phyloP scores from a whole-genome alignment of 2,329 filamentous ascomycete genomes.

The Zarea fungicola region DNA sequence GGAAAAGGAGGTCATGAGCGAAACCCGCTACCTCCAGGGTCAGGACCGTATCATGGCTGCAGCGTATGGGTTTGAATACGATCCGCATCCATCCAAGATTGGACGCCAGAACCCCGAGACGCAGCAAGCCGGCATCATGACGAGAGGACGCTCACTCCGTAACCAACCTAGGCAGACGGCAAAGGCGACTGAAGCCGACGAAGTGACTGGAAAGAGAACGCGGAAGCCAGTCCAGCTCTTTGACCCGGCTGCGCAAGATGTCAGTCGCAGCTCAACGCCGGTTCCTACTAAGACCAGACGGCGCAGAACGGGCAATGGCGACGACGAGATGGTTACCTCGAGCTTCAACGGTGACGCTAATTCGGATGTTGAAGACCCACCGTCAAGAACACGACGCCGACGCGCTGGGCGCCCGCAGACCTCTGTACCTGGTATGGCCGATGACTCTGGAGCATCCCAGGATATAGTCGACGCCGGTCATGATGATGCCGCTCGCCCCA shows the following conservation, averaged over 20 bases:
- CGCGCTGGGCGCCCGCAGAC: constrained; percentile 10
- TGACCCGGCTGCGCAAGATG: constrained; percentile 45
- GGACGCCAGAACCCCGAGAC: constrained; percentile 54
- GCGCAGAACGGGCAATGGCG: constrained; percentile 26
- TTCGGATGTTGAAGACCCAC: constrained; percentile 27
- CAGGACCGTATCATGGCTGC: constrained; percentile 56
- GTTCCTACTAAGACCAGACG: constrained; percentile 28
- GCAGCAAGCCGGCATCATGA: constrained; percentile 46
- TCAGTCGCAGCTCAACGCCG: constrained; percentile 49
- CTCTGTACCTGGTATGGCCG: constrained; percentile 18
- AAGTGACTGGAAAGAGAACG: constrained; percentile 48
- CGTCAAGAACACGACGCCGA: constrained; percentile 13
- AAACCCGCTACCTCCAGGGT: constrained; percentile 42
- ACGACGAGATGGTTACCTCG: constrained; percentile 24
- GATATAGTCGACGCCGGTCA: constrained; percentile 16
- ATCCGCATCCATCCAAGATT: constrained; percentile 51
- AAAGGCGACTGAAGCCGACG: constrained; percentile 51
- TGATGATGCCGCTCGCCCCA: constrained; percentile 15
- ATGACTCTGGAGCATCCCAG: constrained; percentile 25
- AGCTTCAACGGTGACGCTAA: constrained; percentile 30
- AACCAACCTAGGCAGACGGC: constrained; percentile 54
- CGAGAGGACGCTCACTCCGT: constrained; percentile 47
- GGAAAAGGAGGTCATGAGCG: constrained; percentile 36
- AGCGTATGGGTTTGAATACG: constrained; percentile 57
- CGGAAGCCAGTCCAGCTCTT: constrained; percentile 47